phyloP scores from a whole-genome alignment of 345 rosid species.

The Anacardium occidentale region DNA sequence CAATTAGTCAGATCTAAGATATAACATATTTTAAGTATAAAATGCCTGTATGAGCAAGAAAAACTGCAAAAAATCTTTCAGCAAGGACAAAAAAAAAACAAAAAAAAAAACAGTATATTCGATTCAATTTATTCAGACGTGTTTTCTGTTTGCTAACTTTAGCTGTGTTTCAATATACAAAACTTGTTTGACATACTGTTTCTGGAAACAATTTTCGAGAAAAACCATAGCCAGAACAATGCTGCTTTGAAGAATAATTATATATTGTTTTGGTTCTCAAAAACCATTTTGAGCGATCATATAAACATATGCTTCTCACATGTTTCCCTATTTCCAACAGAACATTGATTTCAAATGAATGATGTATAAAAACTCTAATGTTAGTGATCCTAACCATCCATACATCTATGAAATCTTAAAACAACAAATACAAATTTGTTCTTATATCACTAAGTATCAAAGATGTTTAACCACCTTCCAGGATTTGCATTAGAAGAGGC shows the following conservation, averaged over 20 bases:
- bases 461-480: conserved; percentile 56
- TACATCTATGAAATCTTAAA: background rate
- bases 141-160: background rate
- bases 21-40: background rate
- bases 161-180: background rate
- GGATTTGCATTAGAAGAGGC: conserved; percentile 79
- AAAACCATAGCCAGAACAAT: background rate
- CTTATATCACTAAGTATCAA: conserved; percentile 1
- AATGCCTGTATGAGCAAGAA: background rate
- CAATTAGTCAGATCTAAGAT: background rate
- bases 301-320: background rate
- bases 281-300: no score
- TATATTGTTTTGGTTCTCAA: background rate
- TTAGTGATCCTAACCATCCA: background rate
- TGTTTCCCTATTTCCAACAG: no score
- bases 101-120: background rate
- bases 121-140: background rate
- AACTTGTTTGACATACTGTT: background rate
- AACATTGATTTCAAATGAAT: background rate
- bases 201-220: background rate
- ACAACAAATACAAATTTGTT: background rate
- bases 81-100: background rate
- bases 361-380: background rate
- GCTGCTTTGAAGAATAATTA: background rate
- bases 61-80: background rate